Evolutionary conservation across 2,329 filamentous ascomycete species (phyloP), one percentile per base, ranked within the genome.

Genomic region (Sphaceloma murrayae): DNA sequence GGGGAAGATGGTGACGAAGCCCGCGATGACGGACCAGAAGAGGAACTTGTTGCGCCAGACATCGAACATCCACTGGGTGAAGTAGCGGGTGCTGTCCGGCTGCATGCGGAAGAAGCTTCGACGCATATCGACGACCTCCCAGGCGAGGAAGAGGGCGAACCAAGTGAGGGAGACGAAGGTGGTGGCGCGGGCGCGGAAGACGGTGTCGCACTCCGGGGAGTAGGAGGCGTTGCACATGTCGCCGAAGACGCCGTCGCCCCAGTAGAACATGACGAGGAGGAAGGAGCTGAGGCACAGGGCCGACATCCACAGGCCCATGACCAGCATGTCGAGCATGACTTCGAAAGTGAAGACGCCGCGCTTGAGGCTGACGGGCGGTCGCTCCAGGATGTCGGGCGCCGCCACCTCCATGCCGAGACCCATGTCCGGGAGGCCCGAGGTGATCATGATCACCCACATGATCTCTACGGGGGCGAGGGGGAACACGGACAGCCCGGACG

Each of bases 361-460:
- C 32, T 69, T 65, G 10, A 80, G 62, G 62, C 81, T 73, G 51
- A 89, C 84, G 0, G 87, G 87, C 5, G 85, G 84, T 43, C 85
- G 80, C 50, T 73, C 67, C 75, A 94, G 85, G 49, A 94, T 80
- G 57, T 89, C 82, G 2, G 75, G 72, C 0, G 80, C 76, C 0
- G 85, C 84, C 33, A 72, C 67, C 62, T 94, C 86, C 53, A 86
- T 81, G 14, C 86, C 85, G 1, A 94, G 75, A 32, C 86, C 87
- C 67, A 94, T 91, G 47, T 88, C 87, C 1, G 86, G 86, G 61
- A 91, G 78, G 5, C 81, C 84, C 30, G 84, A 89, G 0, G 87
- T 94, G 45, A 91, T 75, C 82, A 94, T 89, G 63, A 94, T 94
- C 61, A 94, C 85, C 86, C 85, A 94, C 48, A 94, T 74, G 50